Conservation (phyloP, 1,139 yeast species). For the Taphrina flavorubra region DNA sequence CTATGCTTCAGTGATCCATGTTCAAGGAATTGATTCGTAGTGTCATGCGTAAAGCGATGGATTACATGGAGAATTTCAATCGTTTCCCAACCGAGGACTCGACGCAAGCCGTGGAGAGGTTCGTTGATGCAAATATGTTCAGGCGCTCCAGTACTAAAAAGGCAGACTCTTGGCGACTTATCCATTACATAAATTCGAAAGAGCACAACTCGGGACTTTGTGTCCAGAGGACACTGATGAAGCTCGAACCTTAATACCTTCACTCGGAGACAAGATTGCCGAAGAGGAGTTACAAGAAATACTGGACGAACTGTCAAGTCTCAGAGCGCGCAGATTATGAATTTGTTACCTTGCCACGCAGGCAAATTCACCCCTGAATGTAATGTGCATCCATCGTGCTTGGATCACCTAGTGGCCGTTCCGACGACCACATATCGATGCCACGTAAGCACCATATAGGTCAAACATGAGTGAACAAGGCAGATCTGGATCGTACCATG, state of each 20-base stretch:
- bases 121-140: slow-evolving; percentile 76
- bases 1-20: no score
- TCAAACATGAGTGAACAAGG: no score
- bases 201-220: slow-evolving; percentile 90
- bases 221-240: slow-evolving; percentile 98
- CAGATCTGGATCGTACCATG: no score
- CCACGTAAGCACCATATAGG: no score
- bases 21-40: slow-evolving; percentile 48
- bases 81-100: slow-evolving; percentile 91
- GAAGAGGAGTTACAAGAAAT: slow-evolving; percentile 43
- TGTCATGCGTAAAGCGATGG: slow-evolving; percentile 89
- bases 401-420: no score
- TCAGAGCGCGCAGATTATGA: slow-evolving; percentile 28
- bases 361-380: no score
- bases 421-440: no score
- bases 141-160: slow-evolving; percentile 54
- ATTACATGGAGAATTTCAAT: slow-evolving; percentile 82
- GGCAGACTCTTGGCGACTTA: slow-evolving; percentile 34
- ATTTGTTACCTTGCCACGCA: background rate
- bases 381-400: no score
- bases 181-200: slow-evolving; percentile 85
- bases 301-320: slow-evolving; percentile 44
- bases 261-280: slow-evolving; percentile 43
- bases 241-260: slow-evolving; percentile 89
- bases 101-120: slow-evolving; percentile 77